Evolutionary conservation across 2,329 filamentous ascomycete species (phyloP).

Genomic region (Botrytis fragariae): DNA sequence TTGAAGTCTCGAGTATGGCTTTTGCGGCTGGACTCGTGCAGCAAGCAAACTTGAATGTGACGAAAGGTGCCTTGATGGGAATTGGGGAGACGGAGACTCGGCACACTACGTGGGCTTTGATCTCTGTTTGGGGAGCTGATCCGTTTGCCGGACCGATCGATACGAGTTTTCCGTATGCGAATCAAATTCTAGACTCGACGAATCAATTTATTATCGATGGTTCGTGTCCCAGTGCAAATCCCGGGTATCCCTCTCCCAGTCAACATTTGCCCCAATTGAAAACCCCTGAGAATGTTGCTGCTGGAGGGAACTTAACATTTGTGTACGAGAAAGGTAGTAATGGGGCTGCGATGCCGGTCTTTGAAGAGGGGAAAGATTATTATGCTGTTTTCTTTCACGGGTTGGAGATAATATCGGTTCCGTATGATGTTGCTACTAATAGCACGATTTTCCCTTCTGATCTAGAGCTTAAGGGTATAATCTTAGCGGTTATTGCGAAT

Average conservation of each 20-base stretch:
- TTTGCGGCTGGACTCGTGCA: constrained; percentile 43
- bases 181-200: constrained; percentile 43
- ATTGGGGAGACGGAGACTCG: constrained; percentile 42
- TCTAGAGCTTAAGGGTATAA: constrained; percentile 40
- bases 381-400: constrained; percentile 45
- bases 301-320: constrained; percentile 38
- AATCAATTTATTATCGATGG: constrained; percentile 38
- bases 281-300: constrained; percentile 32
- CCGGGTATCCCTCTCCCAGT: constrained; percentile 41
- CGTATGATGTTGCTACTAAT: constrained; percentile 40
- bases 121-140: constrained; percentile 42
- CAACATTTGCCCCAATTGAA: constrained; percentile 40
- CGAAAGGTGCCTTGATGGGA: constrained; percentile 41
- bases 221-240: constrained; percentile 41
- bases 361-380: constrained; percentile 36
- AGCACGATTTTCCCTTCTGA: constrained; percentile 41
- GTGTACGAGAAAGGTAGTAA: constrained; percentile 32
- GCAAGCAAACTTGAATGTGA: constrained; percentile 38
- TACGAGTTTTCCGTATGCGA: constrained; percentile 45
- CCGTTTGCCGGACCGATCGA: constrained; percentile 45
- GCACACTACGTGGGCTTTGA: constrained; percentile 44
- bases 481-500: constrained; percentile 41
- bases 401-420: constrained; percentile 39
- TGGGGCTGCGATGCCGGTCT: constrained; percentile 33
- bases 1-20: constrained; percentile 43